Conservation (phyloP, 805 yeast species). For the Candida quercuum region DNA sequence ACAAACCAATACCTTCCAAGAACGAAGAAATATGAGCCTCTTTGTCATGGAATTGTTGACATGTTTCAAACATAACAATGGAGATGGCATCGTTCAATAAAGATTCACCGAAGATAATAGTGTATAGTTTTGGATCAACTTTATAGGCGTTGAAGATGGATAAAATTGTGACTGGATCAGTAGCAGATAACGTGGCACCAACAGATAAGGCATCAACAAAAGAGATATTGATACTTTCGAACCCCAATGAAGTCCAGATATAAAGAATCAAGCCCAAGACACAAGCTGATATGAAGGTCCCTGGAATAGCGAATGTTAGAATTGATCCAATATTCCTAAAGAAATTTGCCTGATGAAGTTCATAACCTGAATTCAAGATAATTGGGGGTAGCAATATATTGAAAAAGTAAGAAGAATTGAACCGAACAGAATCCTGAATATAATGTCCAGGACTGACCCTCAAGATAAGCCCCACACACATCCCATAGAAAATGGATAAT, state of each 20-base stretch:
- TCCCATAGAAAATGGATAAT: constrained; percentile 90
- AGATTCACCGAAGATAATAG: constrained; percentile 96
- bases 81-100: constrained; percentile 95
- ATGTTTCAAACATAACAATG: constrained; percentile 98
- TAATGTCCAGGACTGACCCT: constrained; percentile 93
- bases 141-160: constrained; percentile 96
- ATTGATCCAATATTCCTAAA: constrained; percentile 89
- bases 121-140: constrained; percentile 95
- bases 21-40: constrained; percentile 68
- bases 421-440: constrained; percentile 94
- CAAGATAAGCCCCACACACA: constrained; percentile 89
- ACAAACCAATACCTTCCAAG: constrained; percentile 91
- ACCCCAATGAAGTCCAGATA: constrained; percentile 86
- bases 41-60: constrained; percentile 92
- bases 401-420: constrained; percentile 91
- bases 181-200: constrained; percentile 96
- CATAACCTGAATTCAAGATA: constrained; percentile 93
- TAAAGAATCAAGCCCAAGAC: constrained; percentile 86
- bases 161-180: constrained; percentile 96
- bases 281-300: constrained; percentile 87
- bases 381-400: constrained; percentile 93
- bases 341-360: constrained; percentile 91
- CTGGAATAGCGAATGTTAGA: constrained; percentile 92
- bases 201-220: constrained; percentile 97
- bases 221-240: constrained; percentile 83